Evolutionary conservation across 2,329 filamentous ascomycete genomes (phyloP).

Genomic region (Monosporascus sp.): DNA sequence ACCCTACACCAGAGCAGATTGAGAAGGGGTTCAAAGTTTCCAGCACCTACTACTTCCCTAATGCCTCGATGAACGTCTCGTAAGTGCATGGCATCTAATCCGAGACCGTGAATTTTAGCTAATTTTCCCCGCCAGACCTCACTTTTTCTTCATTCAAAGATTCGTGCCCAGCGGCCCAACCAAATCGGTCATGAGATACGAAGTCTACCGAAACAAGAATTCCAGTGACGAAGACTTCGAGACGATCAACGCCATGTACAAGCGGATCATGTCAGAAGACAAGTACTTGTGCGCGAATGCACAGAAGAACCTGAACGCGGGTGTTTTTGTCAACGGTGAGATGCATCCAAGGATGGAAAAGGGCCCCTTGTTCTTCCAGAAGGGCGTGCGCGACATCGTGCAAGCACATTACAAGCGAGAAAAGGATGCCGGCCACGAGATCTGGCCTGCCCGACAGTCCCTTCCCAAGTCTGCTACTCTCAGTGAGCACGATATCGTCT

Average conservation of each 20-base stretch:
- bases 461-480: too few species aligned
- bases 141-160: conserved; percentile 60
- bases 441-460: conserved; percentile 40
- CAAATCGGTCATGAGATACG: conserved; percentile 52
- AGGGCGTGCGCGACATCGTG: conserved; percentile 41
- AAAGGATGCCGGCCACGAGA: conserved; percentile 36
- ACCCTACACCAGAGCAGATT: conserved; percentile 42
- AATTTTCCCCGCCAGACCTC: conserved; percentile 31
- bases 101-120: neutral
- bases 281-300: conserved; percentile 55
- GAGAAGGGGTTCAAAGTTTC: conserved; percentile 39
- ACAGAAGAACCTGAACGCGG: conserved; percentile 56
- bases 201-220: conserved; percentile 57
- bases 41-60: conserved; percentile 45
- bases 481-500: too few species aligned
- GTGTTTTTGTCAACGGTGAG: conserved; percentile 57
- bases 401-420: conserved; percentile 42
- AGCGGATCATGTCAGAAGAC: conserved; percentile 59
- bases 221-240: conserved; percentile 54
- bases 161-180: conserved; percentile 51
- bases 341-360: conserved; percentile 57
- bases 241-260: conserved; percentile 54
- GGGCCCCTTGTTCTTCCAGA: conserved; percentile 53
- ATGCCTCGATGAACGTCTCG: conserved; percentile 45
- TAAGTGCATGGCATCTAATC: conserved; percentile 27